phyloP scores from a whole-genome alignment of 257 asterid genomes.

The Fraxinus quadrangulata region DNA sequence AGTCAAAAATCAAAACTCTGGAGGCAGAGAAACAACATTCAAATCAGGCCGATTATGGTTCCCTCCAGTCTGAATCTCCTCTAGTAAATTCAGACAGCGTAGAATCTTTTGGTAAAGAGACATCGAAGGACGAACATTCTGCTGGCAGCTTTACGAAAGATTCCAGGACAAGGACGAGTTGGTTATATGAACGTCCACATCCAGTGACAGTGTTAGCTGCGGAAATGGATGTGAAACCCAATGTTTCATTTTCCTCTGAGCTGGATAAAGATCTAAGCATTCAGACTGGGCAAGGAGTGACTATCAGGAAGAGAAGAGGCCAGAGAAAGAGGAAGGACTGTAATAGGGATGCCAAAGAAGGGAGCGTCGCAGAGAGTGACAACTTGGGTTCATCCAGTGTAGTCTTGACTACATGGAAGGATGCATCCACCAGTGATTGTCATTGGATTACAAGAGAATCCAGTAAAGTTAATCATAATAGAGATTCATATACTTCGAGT shows the following conservation, averaged over 20 bases:
- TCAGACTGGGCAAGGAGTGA: conserved; percentile 38
- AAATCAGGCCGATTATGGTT: conserved; percentile 38
- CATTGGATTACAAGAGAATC: conserved; percentile 32
- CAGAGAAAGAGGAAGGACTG: conserved; percentile 70
- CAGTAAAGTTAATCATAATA: conserved; percentile 25
- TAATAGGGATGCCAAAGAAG: conserved; percentile 51
- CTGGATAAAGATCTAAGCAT: conserved; percentile 31
- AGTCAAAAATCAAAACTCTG: conserved; percentile 60
- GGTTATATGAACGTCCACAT: conserved; percentile 41
- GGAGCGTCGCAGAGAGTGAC: conserved; percentile 60
- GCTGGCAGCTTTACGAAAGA: conserved; percentile 80
- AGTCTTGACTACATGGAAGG: conserved; percentile 48
- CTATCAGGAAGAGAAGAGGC: conserved; percentile 72
- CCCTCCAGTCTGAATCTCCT: conserved; percentile 50
- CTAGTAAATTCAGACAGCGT: conserved; percentile 53
- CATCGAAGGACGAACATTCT: conserved; percentile 63
- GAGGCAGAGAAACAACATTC: conserved; percentile 48
- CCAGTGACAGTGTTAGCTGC: conserved; percentile 29
- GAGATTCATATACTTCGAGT: conserved; percentile 26
- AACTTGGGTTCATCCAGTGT: conserved; percentile 53
- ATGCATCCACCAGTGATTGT: conserved; percentile 40
- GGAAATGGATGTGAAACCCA: conserved; percentile 37
- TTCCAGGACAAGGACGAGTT: conserved; percentile 37
- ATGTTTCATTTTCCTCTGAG: conserved; percentile 39
- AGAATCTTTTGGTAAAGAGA: conserved; percentile 50